Evolutionary conservation across 257 asterid genomes (phyloP), one percentile per base, ranked within the genome.

Genomic region (Nicotiana tomentosiformis): DNA sequence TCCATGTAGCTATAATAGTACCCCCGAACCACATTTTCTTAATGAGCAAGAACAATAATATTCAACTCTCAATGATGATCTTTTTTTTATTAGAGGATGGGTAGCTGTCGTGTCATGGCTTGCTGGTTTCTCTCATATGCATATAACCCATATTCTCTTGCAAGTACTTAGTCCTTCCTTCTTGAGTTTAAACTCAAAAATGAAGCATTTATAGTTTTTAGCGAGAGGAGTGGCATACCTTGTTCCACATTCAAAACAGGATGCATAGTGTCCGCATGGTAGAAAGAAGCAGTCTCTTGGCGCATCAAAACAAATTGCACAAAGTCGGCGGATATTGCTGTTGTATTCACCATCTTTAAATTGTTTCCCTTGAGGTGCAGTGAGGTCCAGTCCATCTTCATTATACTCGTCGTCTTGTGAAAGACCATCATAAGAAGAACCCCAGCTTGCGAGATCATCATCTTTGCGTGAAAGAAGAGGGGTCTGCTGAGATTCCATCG

Each of bases 291-390:
- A 89, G 83, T 92, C 91, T 89, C 91, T 90, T 8, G 94, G 98
- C 74, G 95, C 95, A 88, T 93, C 95, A 84, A 90, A 95, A 89
- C 99, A 95, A 83, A 95, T 91, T 70, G 97, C 92, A 86, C 99
- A 95, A 68, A 86, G 89, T 57, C 83, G 88, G 66, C 84, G 87
- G 77, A 77, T 82, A 83, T 77, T 81, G 53, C 83, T 86, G 65
- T 65, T 84, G 82, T 77, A 4, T 77, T 91, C 93, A 29, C 87
- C 87, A 20, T 88, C 95, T 78, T 87, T 87, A 29, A 84, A 80
- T 74, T 86, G 84, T 82, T 82, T 87, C 56, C 83, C 92, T 43
- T 84, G 91, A 57, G 66, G 76, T 58, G 76, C 82, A 66, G 70
- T 84, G 35, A 29, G 84, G 81, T 57, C 86, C 46, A 77, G 84